These are phyloP conservation scores for Cucurbita ficifolia DNA, from an alignment of 306 rosid genomes.

Conservation along the genomic window DNA sequence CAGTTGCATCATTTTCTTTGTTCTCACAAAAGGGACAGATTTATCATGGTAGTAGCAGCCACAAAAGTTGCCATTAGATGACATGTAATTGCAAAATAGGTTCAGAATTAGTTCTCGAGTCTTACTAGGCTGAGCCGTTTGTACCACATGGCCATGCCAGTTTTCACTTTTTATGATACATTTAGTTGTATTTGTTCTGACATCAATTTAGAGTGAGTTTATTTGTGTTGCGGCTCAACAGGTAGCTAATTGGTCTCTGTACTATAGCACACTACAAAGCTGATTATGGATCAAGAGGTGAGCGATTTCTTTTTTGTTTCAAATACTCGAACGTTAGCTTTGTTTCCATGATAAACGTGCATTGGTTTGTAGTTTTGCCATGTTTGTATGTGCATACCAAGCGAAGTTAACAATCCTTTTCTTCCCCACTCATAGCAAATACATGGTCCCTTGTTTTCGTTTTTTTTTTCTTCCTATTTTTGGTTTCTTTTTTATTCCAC, in stretches of 20 bases:
- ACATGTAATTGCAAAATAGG: neutral
- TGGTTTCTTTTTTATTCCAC: too few relatives aligned
- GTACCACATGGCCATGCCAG: neutral
- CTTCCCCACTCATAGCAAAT: neutral
- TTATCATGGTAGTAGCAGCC: neutral
- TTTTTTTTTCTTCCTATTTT: too few relatives aligned
- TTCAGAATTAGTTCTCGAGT: neutral
- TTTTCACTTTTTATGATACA: neutral
- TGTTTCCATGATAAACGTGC: neutral
- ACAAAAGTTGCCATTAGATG: neutral
- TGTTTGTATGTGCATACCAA: neutral
- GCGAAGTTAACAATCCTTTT: neutral
- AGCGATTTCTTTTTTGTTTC: neutral
- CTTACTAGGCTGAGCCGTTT: slow-evolving; percentile 3
- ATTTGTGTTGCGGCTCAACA: neutral
- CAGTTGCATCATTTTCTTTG: neutral
- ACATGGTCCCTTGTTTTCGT: neutral
- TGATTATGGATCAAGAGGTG: neutral
- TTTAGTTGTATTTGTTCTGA: neutral
- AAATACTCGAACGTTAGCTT: neutral
- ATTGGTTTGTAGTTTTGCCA: neutral
- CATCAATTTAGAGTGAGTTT: neutral
- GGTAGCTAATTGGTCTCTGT: neutral
- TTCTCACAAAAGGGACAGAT: neutral
- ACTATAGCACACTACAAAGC: neutral